A percentile compares a stretch with the other conserved stretches of the same genome.
phyloP scores from a whole-genome alignment of 371 early-diverging fungal genomes.

The Mortierella sp. region DNA sequence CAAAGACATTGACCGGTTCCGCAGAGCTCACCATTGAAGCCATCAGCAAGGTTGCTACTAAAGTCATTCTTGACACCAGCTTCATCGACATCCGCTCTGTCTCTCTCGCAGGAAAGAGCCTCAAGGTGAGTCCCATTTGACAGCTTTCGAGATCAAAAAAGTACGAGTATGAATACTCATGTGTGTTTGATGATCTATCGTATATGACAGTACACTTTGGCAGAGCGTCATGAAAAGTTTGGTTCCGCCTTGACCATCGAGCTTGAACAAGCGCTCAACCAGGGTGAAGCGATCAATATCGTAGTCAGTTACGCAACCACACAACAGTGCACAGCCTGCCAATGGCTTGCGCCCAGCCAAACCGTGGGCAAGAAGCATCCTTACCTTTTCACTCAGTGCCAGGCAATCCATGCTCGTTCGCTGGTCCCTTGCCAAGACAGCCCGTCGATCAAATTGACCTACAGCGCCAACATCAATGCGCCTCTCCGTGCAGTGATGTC shows the following conservation, averaged over 20 bases:
- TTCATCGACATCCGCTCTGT: slow-evolving; percentile 70
- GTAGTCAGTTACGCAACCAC: slow-evolving; percentile 86
- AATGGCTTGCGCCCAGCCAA: slow-evolving; percentile 93
- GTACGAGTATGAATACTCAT: neutral
- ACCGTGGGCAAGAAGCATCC: slow-evolving; percentile 94
- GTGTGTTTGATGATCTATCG: neutral
- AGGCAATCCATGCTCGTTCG: slow-evolving; percentile 95
- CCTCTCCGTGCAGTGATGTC: slow-evolving; percentile 79
- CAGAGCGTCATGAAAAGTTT: slow-evolving; percentile 69
- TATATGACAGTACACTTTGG: slow-evolving; percentile 61
- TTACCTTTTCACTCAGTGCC: slow-evolving; percentile 97
- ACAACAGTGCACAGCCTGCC: slow-evolving; percentile 83
- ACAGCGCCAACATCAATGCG: slow-evolving; percentile 81
- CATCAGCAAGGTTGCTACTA: slow-evolving; percentile 58
- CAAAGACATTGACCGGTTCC: slow-evolving; percentile 73
- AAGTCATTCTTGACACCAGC: slow-evolving; percentile 85
- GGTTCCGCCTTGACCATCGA: slow-evolving; percentile 82
- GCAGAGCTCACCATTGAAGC: slow-evolving; percentile 71
- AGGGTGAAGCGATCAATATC: slow-evolving; percentile 62
- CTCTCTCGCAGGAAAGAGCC: slow-evolving; percentile 51
- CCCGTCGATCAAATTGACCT: slow-evolving; percentile 91
- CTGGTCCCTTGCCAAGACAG: slow-evolving; percentile 94
- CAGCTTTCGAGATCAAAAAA: neutral
- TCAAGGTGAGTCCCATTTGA: slow-evolving; percentile 55
- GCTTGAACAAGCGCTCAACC: slow-evolving; percentile 59